A percentile compares a stretch with the other conserved stretches of the same genome.
Conservation (phyloP, 306 rosid species). For the Prosopis cineraria region DNA sequence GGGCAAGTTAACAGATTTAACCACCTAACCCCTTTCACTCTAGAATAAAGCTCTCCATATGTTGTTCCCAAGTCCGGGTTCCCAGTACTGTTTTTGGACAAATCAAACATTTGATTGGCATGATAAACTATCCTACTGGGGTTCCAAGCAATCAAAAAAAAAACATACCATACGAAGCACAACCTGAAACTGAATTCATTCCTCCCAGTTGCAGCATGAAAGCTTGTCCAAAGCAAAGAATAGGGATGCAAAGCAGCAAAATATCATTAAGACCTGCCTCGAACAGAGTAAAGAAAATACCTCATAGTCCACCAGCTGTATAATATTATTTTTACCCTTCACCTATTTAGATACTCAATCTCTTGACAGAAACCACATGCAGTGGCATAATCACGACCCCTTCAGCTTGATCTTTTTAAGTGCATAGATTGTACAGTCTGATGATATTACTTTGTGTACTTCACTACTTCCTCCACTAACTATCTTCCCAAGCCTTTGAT, state of each 20-base stretch:
- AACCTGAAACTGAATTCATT: neutral
- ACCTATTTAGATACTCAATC: conserved; percentile 85
- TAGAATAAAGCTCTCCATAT: too few species aligned
- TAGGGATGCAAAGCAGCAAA: conserved; percentile 13
- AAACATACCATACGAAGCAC: neutral
- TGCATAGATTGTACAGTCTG: conserved; percentile 89
- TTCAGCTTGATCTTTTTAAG: conserved; percentile 88
- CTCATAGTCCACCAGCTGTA: conserved; percentile 94
- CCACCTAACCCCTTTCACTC: too few species aligned
- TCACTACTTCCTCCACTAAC: conserved; percentile 99
- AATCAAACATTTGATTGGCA: conserved; percentile 1
- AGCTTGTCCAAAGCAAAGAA: neutral
- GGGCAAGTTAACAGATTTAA: too few species aligned
- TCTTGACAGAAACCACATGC: conserved; percentile 99
- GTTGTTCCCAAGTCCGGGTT: neutral
- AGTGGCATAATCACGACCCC: conserved; percentile 96
- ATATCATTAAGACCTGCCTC: conserved; percentile 17
- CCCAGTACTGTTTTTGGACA: neutral
- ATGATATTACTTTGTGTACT: conserved; percentile 97
- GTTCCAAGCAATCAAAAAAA: neutral
- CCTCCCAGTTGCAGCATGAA: neutral
- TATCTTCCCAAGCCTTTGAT: conserved; percentile 98
- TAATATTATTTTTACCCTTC: conserved; percentile 84
- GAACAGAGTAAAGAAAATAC: conserved; percentile 46
- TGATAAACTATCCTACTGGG: neutral